phyloP scores from a whole-genome alignment of 2,329 filamentous ascomycete genomes.

The Bipolaris victoriae region DNA sequence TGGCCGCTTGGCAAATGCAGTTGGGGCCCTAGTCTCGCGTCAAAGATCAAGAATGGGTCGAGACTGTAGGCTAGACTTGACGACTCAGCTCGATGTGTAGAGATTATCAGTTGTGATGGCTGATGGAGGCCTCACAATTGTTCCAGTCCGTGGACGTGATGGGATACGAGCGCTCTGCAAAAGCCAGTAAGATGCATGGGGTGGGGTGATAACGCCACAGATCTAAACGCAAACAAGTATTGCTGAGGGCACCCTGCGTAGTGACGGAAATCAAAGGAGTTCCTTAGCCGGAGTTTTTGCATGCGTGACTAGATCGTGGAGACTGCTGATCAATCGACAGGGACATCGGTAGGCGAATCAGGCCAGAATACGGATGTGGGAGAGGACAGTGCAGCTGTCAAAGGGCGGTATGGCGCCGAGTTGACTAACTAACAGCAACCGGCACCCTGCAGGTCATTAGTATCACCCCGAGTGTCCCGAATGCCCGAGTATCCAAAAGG shows the following conservation, averaged over 20 bases:
- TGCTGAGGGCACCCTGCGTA: neutral
- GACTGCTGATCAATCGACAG: constrained; percentile 7
- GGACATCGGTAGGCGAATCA: neutral
- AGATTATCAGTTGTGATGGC: neutral
- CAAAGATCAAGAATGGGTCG: neutral
- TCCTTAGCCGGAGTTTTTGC: neutral
- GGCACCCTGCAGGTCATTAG: neutral
- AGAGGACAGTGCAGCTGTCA: neutral
- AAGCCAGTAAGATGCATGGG: neutral
- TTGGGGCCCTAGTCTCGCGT: neutral
- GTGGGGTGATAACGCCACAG: constrained; percentile 7
- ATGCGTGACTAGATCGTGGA: constrained; percentile 1
- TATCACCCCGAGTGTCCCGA: neutral
- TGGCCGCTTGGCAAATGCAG: neutral
- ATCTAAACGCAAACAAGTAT: neutral
- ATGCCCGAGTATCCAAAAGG: neutral
- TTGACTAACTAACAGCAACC: neutral
- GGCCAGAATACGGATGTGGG: neutral
- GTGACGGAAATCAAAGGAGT: constrained; percentile 11
- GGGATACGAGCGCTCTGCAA: neutral
- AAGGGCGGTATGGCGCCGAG: neutral
- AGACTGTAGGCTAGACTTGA: neutral
- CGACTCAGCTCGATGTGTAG: too few species aligned
- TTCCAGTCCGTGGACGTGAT: neutral
- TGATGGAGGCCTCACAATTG: neutral